Base-by-base conservation (phyloP, 495 filamentous ascomycete species). In the Xylaria longipes region DNA sequence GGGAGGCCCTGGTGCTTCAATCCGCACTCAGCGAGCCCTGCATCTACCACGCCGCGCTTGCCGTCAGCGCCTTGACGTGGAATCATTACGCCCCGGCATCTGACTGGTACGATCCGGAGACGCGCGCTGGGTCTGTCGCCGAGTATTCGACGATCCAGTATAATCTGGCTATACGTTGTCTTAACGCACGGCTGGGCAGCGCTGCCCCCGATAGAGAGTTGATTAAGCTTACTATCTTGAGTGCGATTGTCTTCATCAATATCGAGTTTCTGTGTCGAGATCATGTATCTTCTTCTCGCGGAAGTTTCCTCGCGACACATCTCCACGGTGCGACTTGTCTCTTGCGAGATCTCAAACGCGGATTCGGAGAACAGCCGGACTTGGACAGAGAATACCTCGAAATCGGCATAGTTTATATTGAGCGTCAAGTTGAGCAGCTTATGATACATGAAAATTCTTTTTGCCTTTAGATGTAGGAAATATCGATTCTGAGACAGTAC, bases 1-100 rank as follows among this genome's bases (percentile, higher is more conserved):
- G 72, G 69, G 69, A 76, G 72, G 61, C 71, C 27, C 62, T 76
- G 6, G 67, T 76, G 61, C 72, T 76, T 71, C 72, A 72, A 31
- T 72, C 41, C 33, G 66, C 72, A 57, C 37, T 67, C 54, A 48
- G 54, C 22, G 74, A 76, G 69, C 72, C 72, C 57, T 66, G 69
- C 69, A 71, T 76, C 31, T 65, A 76, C 69, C 72, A 76, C 68
- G 69, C 72, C 41, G 72, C 72, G 41, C 74, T 74, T 46, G 69
- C 74, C 65, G 72, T 76, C 50, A 64, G 72, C 41, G 69, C 72
- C 65, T 70, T 74, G 43, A 67, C 69, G 41, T 70, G 72, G 57
- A 64, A 68, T 57, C 74, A 70, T 66, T 76, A 74, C 45, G 31
- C 66, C 66, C 72, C 74, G 25, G 39, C 61, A 39, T 58, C 69